Evolutionary conservation across 352 stramenopile genomes (phyloP), one percentile per base, ranked within the genome.

Genomic region (Pythium aristosporum): DNA sequence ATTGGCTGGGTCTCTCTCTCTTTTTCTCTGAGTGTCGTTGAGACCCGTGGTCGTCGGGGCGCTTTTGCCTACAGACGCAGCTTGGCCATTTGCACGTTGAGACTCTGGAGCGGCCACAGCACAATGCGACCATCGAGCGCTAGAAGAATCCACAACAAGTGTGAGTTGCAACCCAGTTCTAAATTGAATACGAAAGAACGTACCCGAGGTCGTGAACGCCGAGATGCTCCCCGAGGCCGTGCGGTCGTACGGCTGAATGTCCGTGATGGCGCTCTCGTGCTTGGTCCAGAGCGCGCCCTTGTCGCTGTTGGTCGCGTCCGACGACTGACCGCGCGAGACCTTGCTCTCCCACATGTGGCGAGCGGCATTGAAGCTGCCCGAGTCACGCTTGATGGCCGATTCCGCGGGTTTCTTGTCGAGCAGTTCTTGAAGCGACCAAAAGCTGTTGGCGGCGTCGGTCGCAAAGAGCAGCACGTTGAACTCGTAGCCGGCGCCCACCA

Each of bases 381-480:
- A 76, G 60, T 79, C 82, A 30, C 49, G 74, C 64, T 87, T 89
- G 16, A 82, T 75, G 46, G 76, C 77, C 20, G 72, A 77, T 32
- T 79, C 77, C 32, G 73, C 74, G 4, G 77, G 71, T 52, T 91
- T 93, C 73, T 93, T 93, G 73, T 93, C 84, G 32, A 86, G 72
- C 67, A 89, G 79, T 36, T 91, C 84, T 25, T 73, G 67, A 47
- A 93, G 88, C 59, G 84, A 89, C 87, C 87, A 95, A 60, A 91
- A 95, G 62, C 85, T 83, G 49, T 76, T 92, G 46, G 57, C 69
- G 60, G 25, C 25, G 25, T 92, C 77, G 37, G 86, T 77, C 23
- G 79, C 77, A 63, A 98, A 98, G 25, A 98, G 63, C 44, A 97
- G 63, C 20, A 94, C 85, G 71, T 98, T 97, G 63, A 98, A 97